phyloP scores from a whole-genome alignment of 805 yeast genomes.

The Spathaspora boniae region DNA sequence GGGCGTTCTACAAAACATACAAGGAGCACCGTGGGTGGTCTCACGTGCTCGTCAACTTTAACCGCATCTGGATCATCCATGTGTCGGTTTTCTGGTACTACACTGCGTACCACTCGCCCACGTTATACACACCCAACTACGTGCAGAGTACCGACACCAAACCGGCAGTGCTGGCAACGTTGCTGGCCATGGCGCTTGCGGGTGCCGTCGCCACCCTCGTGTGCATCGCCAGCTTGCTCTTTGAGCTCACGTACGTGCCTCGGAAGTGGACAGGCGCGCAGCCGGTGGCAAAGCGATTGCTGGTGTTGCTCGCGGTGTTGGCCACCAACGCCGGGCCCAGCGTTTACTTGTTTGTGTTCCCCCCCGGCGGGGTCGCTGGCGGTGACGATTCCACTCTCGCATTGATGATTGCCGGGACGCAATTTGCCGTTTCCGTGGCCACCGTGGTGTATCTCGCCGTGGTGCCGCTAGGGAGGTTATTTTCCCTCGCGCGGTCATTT shows the following conservation, averaged over 20 bases:
- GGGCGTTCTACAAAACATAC: conserved; percentile 71
- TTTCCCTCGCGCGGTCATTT: conserved; percentile 31
- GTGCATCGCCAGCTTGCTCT: conserved; percentile 51
- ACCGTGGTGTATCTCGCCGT: conserved; percentile 56
- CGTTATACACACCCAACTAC: conserved; percentile 61
- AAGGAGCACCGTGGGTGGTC: conserved; percentile 74
- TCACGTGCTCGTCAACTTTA: conserved; percentile 69
- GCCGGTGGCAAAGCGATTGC: conserved; percentile 48
- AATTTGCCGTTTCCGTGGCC: conserved; percentile 52
- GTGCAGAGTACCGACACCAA: conserved; percentile 50
- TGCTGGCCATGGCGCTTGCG: conserved; percentile 62
- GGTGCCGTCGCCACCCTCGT: conserved; percentile 61
- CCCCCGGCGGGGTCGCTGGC: conserved; percentile 33
- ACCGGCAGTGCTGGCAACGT: conserved; percentile 54
- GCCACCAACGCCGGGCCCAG: conserved; percentile 48
- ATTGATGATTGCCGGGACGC: conserved; percentile 47
- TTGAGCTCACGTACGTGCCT: conserved; percentile 65
- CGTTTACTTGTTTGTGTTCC: conserved; percentile 47
- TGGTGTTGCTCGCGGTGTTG: conserved; percentile 40
- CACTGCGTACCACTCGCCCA: conserved; percentile 64
- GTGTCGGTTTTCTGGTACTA: conserved; percentile 74
- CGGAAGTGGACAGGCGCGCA: conserved; percentile 71
- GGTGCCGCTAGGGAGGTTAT: conserved; percentile 58
- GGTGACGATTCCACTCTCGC: conserved; percentile 28
- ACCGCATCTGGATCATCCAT: conserved; percentile 78